These are phyloP conservation scores for Trichomonascaceae sp. DNA, from an alignment of 1,139 yeast genomes.

Conservation along the genomic window DNA sequence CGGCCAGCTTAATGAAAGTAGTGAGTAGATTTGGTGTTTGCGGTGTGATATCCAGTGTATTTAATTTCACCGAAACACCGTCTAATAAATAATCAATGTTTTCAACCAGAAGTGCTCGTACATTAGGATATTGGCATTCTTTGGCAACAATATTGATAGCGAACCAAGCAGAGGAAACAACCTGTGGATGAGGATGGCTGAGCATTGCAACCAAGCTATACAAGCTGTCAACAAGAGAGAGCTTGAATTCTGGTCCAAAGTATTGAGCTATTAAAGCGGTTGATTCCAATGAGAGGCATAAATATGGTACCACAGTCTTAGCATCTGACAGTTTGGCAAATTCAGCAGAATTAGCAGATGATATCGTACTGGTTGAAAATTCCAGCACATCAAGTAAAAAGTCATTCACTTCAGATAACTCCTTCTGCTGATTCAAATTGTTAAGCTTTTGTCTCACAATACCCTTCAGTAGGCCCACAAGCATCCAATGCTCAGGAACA, in stretches of 20 bases:
- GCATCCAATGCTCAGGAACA: constrained; percentile 8
- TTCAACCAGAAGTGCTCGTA: constrained; percentile 49
- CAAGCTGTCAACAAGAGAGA: constrained; percentile 48
- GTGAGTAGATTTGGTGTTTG: constrained; percentile 64
- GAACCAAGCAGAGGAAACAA: constrained; percentile 44
- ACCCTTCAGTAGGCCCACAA: constrained; percentile 1
- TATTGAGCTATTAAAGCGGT: constrained; percentile 37
- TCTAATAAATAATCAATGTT: constrained; percentile 82
- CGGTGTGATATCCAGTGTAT: constrained; percentile 66
- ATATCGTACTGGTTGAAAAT: constrained; percentile 15
- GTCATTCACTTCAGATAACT: constrained; percentile 8
- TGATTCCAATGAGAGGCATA: constrained; percentile 34
- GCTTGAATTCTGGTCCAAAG: constrained; percentile 39
- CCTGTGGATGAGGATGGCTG: constrained; percentile 41
- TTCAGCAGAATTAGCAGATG: constrained; percentile 5
- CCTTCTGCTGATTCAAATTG: neutral
- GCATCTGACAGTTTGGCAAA: neutral
- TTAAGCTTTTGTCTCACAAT: constrained; percentile 3
- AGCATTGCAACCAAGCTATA: constrained; percentile 52
- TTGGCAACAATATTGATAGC: constrained; percentile 45
- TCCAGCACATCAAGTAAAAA: constrained; percentile 17
- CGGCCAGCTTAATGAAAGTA: constrained; percentile 63
- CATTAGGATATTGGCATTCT: constrained; percentile 51
- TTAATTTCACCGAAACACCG: constrained; percentile 59
- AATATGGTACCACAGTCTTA: constrained; percentile 9